A percentile compares a stretch with the other conserved stretches of the same genome.
Conservation (phyloP, 208 protist genomes). For the Crithidia acanthocephali region DNA sequence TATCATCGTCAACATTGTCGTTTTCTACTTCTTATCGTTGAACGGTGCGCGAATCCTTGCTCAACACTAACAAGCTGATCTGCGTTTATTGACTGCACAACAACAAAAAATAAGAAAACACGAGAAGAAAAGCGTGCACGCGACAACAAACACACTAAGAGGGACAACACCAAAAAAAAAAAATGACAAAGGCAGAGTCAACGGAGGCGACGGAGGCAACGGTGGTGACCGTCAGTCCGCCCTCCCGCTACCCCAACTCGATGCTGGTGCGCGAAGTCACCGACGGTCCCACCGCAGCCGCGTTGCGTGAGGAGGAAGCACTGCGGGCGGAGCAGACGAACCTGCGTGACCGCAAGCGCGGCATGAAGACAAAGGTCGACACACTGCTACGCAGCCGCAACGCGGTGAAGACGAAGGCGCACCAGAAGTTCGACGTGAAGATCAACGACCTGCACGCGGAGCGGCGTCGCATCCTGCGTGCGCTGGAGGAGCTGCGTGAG, state of each 20-base stretch:
- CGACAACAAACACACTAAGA: no score
- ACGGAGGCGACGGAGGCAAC: background rate
- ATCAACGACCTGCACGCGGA: constrained; percentile 39
- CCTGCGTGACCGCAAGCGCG: constrained; percentile 25
- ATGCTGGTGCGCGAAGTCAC: constrained; percentile 38
- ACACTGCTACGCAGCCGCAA: constrained; percentile 14
- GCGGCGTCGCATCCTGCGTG: constrained; percentile 30
- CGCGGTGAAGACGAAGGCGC: constrained; percentile 1
- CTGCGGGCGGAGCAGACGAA: constrained; percentile 27
- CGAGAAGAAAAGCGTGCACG: no score
- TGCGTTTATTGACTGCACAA: no score
- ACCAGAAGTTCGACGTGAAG: constrained; percentile 23
- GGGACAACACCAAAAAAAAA: no score
- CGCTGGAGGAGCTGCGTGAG: constrained; percentile 19
- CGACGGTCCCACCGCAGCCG: constrained; percentile 7
- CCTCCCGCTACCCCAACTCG: constrained; percentile 27
- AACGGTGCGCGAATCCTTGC: no score
- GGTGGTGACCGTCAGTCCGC: background rate
- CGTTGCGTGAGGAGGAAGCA: constrained; percentile 32
- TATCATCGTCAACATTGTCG: no score
- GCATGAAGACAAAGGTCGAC: constrained; percentile 15
- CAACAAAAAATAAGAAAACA: no score
- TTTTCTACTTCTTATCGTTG: no score
- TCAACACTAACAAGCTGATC: no score
- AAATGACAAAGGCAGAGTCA: background rate